phyloP scores from a whole-genome alignment of 2,329 filamentous ascomycete genomes.

The Phialophora macrospora region DNA sequence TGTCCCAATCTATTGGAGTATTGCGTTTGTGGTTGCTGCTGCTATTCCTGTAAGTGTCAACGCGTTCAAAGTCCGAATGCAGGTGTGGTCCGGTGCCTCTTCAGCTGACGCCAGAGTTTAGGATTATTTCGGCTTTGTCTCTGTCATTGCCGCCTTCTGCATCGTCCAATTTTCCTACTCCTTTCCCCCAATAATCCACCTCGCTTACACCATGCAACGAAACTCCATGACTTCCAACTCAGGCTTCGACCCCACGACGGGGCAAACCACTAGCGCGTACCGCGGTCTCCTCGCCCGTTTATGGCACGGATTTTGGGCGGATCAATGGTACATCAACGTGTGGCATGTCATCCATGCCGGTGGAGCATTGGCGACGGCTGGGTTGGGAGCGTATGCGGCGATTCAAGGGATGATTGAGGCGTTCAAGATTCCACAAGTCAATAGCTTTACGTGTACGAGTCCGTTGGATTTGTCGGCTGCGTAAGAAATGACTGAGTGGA shows the following conservation, averaged over 20 bases:
- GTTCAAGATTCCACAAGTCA: constrained; percentile 41
- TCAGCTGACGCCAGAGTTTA: background rate
- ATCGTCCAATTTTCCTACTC: constrained; percentile 43
- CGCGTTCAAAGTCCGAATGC: background rate
- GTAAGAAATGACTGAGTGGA: background rate
- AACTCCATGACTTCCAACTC: constrained; percentile 38
- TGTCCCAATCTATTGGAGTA: constrained; percentile 41
- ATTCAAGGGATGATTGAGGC: constrained; percentile 42
- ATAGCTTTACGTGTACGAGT: constrained; percentile 42
- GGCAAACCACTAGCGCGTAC: constrained; percentile 30
- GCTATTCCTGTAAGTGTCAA: constrained; percentile 38
- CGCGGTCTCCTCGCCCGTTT: constrained; percentile 27
- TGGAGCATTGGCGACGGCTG: constrained; percentile 40
- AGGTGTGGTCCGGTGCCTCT: background rate
- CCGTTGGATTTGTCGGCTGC: constrained; percentile 39
- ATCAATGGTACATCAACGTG: constrained; percentile 39
- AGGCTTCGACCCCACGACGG: constrained; percentile 39
- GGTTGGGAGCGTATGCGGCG: constrained; percentile 41
- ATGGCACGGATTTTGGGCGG: constrained; percentile 39
- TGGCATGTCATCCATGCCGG: constrained; percentile 41
- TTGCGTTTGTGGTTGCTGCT: constrained; percentile 42
- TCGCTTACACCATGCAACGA: constrained; percentile 42
- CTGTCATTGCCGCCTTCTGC: constrained; percentile 42
- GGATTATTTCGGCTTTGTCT: constrained; percentile 39
- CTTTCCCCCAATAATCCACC: constrained; percentile 42